Conservation (phyloP, 2,329 filamentous ascomycete species). For the Fusarium duplospermum region DNA sequence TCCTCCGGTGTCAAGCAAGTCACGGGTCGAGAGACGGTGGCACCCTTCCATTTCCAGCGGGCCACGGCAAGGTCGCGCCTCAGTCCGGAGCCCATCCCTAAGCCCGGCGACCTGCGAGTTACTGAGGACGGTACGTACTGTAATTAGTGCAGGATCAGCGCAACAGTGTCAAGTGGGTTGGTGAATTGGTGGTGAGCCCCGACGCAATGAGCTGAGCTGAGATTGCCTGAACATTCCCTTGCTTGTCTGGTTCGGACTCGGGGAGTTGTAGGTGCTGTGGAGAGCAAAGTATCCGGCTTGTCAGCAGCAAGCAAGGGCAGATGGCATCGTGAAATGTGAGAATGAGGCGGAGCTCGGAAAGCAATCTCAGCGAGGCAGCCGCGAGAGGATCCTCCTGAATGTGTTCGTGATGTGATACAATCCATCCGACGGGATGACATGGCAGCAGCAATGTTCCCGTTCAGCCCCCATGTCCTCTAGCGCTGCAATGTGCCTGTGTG, state of each 20-base stretch:
- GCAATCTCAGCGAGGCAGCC: background rate
- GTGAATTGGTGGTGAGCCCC: conserved; percentile 1
- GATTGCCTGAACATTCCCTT: conserved; percentile 14
- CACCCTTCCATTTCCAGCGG: conserved; percentile 7
- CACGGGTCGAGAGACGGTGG: conserved; percentile 1
- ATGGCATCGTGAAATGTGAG: conserved; percentile 11
- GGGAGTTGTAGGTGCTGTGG: background rate
- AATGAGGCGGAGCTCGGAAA: conserved; percentile 4
- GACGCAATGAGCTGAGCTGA: conserved; percentile 18
- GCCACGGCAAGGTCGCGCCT: conserved; percentile 13
- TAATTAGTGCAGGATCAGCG: conserved; percentile 13
- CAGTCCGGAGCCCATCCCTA: conserved; percentile 2
- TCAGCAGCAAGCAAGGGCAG: conserved; percentile 9
- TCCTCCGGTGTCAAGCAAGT: background rate
- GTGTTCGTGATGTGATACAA: background rate
- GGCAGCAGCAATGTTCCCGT: background rate
- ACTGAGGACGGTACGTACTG: conserved; percentile 3
- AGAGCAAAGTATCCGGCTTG: conserved; percentile 2
- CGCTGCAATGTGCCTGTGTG: background rate
- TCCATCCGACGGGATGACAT: background rate
- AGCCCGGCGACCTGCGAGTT: conserved; percentile 12
- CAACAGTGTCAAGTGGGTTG: background rate
- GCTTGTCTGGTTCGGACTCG: background rate
- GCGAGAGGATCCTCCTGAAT: background rate
- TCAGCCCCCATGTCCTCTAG: background rate